Conservation (phyloP, 2,329 filamentous ascomycete genomes). For the Remersonia thermophila region DNA sequence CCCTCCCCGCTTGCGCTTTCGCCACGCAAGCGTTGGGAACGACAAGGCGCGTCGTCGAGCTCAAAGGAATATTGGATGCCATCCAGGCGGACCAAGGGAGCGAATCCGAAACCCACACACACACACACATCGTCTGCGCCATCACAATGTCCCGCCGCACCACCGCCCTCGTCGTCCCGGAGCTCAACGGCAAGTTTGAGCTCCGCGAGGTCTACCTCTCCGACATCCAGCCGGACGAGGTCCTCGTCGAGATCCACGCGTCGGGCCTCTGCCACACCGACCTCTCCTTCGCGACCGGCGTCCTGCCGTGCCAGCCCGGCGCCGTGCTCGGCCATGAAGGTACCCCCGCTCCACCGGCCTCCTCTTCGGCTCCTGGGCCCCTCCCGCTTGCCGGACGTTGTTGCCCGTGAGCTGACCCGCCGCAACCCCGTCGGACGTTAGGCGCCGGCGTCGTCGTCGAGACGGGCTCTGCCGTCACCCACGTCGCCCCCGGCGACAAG, state of each 20-base stretch:
- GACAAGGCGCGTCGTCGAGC: no score
- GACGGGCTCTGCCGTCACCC: conserved; percentile 32
- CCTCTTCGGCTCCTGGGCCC: no score
- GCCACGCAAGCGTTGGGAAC: no score
- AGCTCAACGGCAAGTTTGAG: conserved; percentile 15
- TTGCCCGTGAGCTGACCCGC: neutral
- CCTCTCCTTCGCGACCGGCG: conserved; percentile 22
- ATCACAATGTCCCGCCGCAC: conserved; percentile 13
- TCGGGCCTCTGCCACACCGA: conserved; percentile 25
- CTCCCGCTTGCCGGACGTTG: no score
- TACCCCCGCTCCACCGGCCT: conserved; percentile 1
- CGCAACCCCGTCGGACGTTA: neutral
- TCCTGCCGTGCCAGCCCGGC: conserved; percentile 24
- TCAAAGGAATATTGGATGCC: no score
- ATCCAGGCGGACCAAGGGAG: no score
- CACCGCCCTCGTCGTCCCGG: conserved; percentile 15
- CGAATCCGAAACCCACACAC: neutral
- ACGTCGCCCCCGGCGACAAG: conserved; percentile 39
- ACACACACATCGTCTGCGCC: neutral
- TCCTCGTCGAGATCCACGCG: conserved; percentile 23
- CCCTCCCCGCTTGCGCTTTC: no score
- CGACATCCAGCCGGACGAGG: conserved; percentile 18
- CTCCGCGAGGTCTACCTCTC: conserved; percentile 12
- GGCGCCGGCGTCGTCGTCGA: conserved; percentile 15
- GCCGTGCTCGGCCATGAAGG: conserved; percentile 18